Conservation (phyloP, 805 yeast species). For the Hemisphaericaspora nanyangensis region DNA sequence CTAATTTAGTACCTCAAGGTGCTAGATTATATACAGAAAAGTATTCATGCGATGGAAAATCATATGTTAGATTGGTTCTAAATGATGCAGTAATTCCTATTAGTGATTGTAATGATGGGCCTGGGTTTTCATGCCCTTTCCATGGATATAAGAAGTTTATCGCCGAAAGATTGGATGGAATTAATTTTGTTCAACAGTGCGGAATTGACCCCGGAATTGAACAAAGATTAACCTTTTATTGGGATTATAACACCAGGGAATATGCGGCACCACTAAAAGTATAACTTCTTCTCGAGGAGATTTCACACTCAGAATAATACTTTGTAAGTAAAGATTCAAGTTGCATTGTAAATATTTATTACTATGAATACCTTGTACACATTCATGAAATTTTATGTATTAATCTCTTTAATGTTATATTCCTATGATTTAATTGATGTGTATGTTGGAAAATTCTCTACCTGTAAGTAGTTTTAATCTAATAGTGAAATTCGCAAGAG, state of each 20-base stretch:
- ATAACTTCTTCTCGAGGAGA: constrained; percentile 3
- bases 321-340: too few species aligned
- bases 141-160: constrained; percentile 6
- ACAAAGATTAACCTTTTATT: constrained; percentile 17
- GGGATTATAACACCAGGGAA: constrained; percentile 18
- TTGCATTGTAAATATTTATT: too few species aligned
- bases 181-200: constrained; percentile 12
- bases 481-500: too few species aligned
- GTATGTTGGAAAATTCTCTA: too few species aligned
- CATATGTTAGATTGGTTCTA: constrained; percentile 45
- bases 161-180: constrained; percentile 8
- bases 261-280: constrained; percentile 14
- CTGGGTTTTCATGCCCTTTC: constrained; percentile 45
- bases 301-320: constrained; percentile 2
- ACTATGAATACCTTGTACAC: too few species aligned
- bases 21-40: constrained; percentile 51
- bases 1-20: constrained; percentile 56
- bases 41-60: constrained; percentile 37
- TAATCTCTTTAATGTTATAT: too few species aligned
- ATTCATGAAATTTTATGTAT: too few species aligned
- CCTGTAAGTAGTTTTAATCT: too few species aligned
- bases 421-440: too few species aligned
- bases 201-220: constrained; percentile 10
- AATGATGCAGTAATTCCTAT: constrained; percentile 56
- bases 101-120: constrained; percentile 47